These are phyloP conservation scores for Clavispora asparagi DNA, from an alignment of 805 yeast genomes.

Conservation along the genomic window DNA sequence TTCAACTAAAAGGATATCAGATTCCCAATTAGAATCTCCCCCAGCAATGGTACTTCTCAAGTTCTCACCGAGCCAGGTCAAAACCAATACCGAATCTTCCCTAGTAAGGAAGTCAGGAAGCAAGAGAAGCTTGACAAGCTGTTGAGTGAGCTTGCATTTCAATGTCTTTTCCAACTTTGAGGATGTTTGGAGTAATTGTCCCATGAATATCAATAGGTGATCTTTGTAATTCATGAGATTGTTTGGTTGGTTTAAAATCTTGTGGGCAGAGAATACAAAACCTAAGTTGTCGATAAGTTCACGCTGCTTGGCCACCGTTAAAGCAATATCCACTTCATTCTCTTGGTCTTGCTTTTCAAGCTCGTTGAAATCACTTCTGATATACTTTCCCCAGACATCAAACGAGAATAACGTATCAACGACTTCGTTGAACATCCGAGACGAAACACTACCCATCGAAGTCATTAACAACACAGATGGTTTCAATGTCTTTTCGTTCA, in stretches of 20 bases:
- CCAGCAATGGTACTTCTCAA: constrained; percentile 38
- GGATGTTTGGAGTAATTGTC: constrained; percentile 64
- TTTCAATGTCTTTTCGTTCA: constrained; percentile 49
- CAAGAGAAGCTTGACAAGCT: constrained; percentile 52
- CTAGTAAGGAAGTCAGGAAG: constrained; percentile 43
- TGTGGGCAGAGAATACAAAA: constrained; percentile 45
- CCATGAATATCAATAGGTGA: constrained; percentile 58
- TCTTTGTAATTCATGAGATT: constrained; percentile 52
- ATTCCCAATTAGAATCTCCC: constrained; percentile 23
- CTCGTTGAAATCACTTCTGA: constrained; percentile 17
- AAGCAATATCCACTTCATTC: constrained; percentile 17
- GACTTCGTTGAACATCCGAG: constrained; percentile 42
- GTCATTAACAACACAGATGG: constrained; percentile 62
- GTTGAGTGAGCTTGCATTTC: constrained; percentile 60
- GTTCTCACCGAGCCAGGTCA: constrained; percentile 61
- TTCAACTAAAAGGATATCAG: constrained; percentile 48
- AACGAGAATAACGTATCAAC: constrained; percentile 29
- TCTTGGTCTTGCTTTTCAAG: constrained; percentile 6
- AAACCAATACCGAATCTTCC: constrained; percentile 57
- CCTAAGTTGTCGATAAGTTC: constrained; percentile 56
- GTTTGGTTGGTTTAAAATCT: constrained; percentile 24
- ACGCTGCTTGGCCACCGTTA: constrained; percentile 55
- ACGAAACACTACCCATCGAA: constrained; percentile 46
- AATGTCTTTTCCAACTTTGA: constrained; percentile 67
- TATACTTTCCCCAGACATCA: constrained; percentile 39